Evolutionary conservation across 345 rosid species (phyloP).

Genomic region (Trapa bicornis): DNA sequence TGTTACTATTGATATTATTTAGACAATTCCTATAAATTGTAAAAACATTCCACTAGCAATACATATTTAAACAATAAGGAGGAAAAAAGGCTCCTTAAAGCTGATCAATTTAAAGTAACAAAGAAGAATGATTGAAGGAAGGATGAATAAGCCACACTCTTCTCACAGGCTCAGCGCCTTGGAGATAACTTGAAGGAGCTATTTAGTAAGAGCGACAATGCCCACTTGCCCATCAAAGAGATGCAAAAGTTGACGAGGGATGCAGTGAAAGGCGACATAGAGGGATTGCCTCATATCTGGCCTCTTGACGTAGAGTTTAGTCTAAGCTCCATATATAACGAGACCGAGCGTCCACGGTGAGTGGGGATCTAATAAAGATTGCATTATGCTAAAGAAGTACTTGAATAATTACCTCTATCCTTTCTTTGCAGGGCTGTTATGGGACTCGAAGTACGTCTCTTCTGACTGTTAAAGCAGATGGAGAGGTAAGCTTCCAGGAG

Average conservation of each 20-base stretch:
- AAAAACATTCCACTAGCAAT: too few relatives aligned
- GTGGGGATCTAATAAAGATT: background rate
- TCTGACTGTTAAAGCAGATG: conserved; percentile 25
- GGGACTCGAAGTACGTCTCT: conserved; percentile 53
- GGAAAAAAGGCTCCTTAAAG: background rate
- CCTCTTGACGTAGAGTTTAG: conserved; percentile 40
- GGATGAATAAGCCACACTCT: too few relatives aligned
- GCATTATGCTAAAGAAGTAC: background rate
- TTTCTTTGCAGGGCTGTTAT: conserved; percentile 30
- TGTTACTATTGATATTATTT: too few relatives aligned
- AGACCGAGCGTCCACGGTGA: conserved; percentile 54
- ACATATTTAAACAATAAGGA: too few relatives aligned
- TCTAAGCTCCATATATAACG: conserved; percentile 41
- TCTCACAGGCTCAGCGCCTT: conserved; percentile 35
- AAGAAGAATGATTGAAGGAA: too few relatives aligned
- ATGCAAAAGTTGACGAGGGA: conserved; percentile 47
- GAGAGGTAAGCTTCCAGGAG: conserved; percentile 41
- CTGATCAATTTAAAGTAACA: background rate
- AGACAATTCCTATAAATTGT: too few relatives aligned
- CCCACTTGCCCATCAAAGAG: conserved; percentile 28
- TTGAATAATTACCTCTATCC: conserved; percentile 1
- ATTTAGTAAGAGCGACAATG: conserved; percentile 22
- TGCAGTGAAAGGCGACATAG: conserved; percentile 34
- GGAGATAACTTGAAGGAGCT: conserved; percentile 25
- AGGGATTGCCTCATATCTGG: conserved; percentile 45